Conservation (phyloP, 75 land plant genomes). For the Chamaecyparis obtusa region DNA sequence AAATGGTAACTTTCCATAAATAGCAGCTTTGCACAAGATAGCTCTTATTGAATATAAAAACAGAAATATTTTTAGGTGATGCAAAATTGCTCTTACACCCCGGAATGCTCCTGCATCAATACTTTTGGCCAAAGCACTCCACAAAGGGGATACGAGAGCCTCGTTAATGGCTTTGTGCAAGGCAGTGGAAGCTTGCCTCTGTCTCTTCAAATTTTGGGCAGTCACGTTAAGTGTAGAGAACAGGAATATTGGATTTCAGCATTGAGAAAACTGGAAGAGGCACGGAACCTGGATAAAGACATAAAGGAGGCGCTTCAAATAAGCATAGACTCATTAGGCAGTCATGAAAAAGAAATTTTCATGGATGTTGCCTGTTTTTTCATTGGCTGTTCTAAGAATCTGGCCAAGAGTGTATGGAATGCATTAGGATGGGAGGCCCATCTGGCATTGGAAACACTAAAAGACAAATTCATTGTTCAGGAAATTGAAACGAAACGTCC, state of each 20-base stretch:
- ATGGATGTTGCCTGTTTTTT: not conserved
- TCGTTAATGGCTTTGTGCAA: not conserved
- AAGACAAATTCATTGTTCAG: not conserved
- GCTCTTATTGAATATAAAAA: no score
- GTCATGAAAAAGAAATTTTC: not conserved
- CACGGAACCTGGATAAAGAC: no score
- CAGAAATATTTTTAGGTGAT: no score
- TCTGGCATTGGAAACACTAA: not conserved
- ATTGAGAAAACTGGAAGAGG: not conserved
- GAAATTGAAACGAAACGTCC: not conserved
- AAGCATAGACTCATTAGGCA: not conserved
- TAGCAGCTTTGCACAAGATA: no score
- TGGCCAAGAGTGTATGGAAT: not conserved
- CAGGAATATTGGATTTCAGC: not conserved
- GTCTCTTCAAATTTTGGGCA: not conserved
- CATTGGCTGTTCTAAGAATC: not conserved
- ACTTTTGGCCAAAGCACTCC: no score
- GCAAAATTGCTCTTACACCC: no score
- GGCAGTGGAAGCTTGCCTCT: not conserved
- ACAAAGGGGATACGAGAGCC: not conserved
- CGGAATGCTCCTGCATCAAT: no score
- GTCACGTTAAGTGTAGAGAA: not conserved
- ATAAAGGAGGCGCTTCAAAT: not conserved
- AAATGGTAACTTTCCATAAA: no score
- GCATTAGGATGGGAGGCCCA: not conserved